A percentile compares a stretch with the other conserved stretches of the same genome.
phyloP scores from a whole-genome alignment of 2,329 filamentous ascomycete genomes.

The Calonectria hongkongensis region DNA sequence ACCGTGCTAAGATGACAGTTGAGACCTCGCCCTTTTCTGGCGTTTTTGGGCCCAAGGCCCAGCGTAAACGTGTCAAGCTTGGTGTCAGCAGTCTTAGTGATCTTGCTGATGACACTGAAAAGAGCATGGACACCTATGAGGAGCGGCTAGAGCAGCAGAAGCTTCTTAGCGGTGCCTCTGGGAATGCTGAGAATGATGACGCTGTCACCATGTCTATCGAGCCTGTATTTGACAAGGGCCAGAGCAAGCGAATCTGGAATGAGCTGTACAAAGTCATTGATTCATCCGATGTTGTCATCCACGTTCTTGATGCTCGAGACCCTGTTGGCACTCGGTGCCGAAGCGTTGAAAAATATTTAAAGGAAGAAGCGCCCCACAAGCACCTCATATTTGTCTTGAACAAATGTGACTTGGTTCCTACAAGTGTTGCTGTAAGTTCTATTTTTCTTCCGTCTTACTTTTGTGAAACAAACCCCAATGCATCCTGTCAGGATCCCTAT shows the following conservation, averaged over 20 bases:
- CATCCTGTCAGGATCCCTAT: conserved; percentile 89
- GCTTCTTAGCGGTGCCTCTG: conserved; percentile 82
- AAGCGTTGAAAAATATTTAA: conserved; percentile 88
- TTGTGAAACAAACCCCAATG: conserved; percentile 72
- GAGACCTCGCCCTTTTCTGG: conserved; percentile 90
- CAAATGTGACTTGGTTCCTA: conserved; percentile 87
- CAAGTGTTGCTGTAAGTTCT: conserved; percentile 92
- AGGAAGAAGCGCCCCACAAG: conserved; percentile 95
- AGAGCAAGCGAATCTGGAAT: conserved; percentile 97
- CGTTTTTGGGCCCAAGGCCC: conserved; percentile 94
- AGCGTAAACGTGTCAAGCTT: conserved; percentile 94
- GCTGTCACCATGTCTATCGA: conserved; percentile 79
- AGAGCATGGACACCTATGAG: conserved; percentile 87
- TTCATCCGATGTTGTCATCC: conserved; percentile 96
- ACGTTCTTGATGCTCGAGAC: conserved; percentile 92
- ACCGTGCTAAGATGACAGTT: conserved; percentile 94
- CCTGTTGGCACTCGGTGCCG: conserved; percentile 92
- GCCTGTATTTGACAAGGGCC: conserved; percentile 94
- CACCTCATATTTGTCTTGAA: conserved; percentile 77
- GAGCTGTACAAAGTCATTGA: conserved; percentile 97
- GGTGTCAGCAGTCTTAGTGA: conserved; percentile 88
- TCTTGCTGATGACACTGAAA: conserved; percentile 85
- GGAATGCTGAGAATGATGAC: conserved; percentile 68
- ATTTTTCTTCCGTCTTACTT: conserved; percentile 39
- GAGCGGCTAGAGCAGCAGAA: conserved; percentile 87